Base-by-base conservation (phyloP, 2,329 filamentous ascomycete species). In the Pseudocercospora fijiensis region DNA sequence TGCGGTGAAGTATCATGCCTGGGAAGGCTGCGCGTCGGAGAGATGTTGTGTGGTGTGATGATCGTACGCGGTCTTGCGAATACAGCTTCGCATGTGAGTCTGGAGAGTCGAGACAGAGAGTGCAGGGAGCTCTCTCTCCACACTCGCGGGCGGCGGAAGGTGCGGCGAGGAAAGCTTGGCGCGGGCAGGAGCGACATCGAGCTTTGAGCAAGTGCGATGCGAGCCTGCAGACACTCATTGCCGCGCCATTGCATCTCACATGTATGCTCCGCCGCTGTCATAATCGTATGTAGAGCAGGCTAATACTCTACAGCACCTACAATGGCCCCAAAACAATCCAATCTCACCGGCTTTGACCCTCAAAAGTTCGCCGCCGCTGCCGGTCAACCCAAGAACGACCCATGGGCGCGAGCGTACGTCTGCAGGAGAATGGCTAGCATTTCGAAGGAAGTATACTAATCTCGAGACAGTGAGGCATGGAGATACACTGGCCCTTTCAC, bases 311-410 rank as follows among this genome's bases (percentile, higher is more conserved):
- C 67, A 65, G 72, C 62, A 67, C 67, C 67, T 70, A 78, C 71
- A 73, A 85, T 86, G 84, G 78, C 83, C 71, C 71, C 71, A 28
- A 76, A 58, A 68, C 78, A 79, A 82, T 84, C 86, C 76, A 92
- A 91, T 84, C 86, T 96, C 79, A 97, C 94, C 74, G 94, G 94
- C 81, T 98, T 98, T 85, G 89, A 95, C 82, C 85, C 92, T 74
- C 87, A 86, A 77, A 90, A 91, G 79, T 88, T 93, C 79, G 90
- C 87, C 76, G 86, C 86, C 68, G 84, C 92, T 52, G 83, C 90
- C 71, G 86, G 86, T 68, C 84, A 80, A 70, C 81, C 81, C 65
- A 83, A 83, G 68, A 82, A 81, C 71, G 86, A 88, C 74, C 86
- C 86, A 65, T 89, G 86, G 86, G 81, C 79, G 73, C 79, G 85